Base-by-base conservation (phyloP, 2,329 filamentous ascomycete species). In the Hymenoscyphus occultus region DNA sequence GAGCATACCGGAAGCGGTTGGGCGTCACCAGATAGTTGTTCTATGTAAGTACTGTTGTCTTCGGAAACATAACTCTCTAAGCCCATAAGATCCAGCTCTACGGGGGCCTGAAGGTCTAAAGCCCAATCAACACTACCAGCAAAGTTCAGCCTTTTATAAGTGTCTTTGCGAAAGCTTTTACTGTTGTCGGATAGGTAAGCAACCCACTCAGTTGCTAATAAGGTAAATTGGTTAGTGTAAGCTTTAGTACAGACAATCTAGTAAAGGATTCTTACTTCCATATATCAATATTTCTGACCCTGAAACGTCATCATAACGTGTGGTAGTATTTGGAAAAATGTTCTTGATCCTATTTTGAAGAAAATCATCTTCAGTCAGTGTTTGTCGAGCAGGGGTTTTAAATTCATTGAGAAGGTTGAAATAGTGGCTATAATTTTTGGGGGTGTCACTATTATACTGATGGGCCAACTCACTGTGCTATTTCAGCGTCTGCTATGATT, bases 121-220 rank as follows among this genome's bases (percentile, higher is more conserved):
- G 77, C 77, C 76, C 75, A 78, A 59, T 78, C 72, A 19, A 67
- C 65, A 14, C 65, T 75, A 1, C 76, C 76, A 0, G 64, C 71
- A 45, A 78, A 70, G 45, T 73, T 73, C 1, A 71, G 45, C 0
- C 28, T 48, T 40, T 71, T 39, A 62, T 72, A 77, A 0, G 65
- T 28, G 0, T 54, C 51, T 0, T 58, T 63, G 5, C 76, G 71
- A 1, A 22, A n/a, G 0, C 39, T n/a, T 48, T 75, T 77, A n/a
- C 56, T 74, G 0, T 48, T 63, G 7, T 63, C 31, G 13, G 57
- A 60, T 69, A 72, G 71, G 54, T 74, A 75, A 59, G 63, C 73
- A 7, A 71, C 64, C 60, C 75, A 74, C 35, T 76, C 72, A 3
- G 64, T 67, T 28, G 28, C 28, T 28, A 28, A 28, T 28, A 28